phyloP scores from a whole-genome alignment of 1,284 basidiomycete species.

The Trichosporon faecale region DNA sequence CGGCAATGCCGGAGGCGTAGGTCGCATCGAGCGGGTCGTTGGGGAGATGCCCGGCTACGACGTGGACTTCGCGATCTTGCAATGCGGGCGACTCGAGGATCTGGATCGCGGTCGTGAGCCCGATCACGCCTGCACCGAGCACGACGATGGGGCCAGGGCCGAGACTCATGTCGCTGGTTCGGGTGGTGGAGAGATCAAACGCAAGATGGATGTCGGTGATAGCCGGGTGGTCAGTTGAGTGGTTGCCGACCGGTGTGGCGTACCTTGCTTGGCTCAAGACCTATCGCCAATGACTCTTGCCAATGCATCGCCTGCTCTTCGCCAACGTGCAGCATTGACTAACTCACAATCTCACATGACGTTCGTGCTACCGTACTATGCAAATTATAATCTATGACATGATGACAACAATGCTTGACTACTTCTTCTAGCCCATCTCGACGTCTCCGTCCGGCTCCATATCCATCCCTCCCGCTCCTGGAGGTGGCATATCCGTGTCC shows the following conservation, averaged over 20 bases:
- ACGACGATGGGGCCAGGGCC: slow-evolving; percentile 34
- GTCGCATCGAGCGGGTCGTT: slow-evolving; percentile 37
- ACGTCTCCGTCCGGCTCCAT: slow-evolving; percentile 4
- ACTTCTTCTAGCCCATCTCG: background rate
- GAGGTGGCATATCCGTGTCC: background rate
- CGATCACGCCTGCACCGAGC: slow-evolving; percentile 48
- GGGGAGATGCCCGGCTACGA: slow-evolving; percentile 45
- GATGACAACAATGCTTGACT: background rate
- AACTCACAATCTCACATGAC: background rate
- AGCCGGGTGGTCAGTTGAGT: background rate
- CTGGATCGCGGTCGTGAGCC: slow-evolving; percentile 47
- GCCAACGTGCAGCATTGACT: too few relatives aligned
- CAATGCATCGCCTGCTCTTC: too few relatives aligned
- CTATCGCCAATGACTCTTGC: too few relatives aligned
- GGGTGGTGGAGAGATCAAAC: background rate
- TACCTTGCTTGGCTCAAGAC: background rate
- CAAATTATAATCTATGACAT: slow-evolving; percentile 7
- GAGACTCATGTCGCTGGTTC: background rate
- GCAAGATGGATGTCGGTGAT: background rate
- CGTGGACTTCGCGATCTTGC: slow-evolving; percentile 28
- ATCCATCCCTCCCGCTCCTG: background rate
- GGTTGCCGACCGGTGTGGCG: background rate
- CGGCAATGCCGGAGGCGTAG: slow-evolving; percentile 45
- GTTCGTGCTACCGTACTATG: background rate
- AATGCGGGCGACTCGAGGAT: slow-evolving; percentile 33